Conservation (phyloP, 129 eudicot species). For the Cynara cardunculus region DNA sequence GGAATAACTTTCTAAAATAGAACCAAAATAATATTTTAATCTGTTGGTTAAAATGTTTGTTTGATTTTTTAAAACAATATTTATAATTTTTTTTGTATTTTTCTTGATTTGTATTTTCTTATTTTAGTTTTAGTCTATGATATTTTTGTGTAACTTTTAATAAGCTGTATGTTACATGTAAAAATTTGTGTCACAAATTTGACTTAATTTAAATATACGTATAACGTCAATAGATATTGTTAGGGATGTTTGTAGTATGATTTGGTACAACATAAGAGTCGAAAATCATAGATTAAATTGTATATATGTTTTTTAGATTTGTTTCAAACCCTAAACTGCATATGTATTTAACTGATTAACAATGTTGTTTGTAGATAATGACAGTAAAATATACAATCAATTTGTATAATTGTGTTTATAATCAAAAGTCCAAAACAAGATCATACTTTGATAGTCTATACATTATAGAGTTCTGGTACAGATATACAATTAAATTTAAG, state of each 20-base stretch:
- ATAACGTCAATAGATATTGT: neutral
- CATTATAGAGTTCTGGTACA: neutral
- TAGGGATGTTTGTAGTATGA: too few relatives aligned
- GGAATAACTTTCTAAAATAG: too few relatives aligned
- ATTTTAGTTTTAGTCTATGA: neutral
- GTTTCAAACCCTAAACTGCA: neutral
- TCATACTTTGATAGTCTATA: neutral
- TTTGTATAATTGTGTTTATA: neutral
- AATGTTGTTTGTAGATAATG: neutral
- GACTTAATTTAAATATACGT: too few relatives aligned
- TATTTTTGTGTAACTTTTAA: neutral
- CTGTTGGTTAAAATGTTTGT: too few relatives aligned
- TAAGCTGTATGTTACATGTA: too few relatives aligned
- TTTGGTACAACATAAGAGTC: too few relatives aligned
- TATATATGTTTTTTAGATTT: too few relatives aligned
- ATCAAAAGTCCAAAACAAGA: neutral
- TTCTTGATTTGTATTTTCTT: neutral
- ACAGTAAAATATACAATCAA: too few relatives aligned
- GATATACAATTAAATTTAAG: too few relatives aligned
- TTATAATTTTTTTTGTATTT: neutral
- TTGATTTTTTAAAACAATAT: neutral
- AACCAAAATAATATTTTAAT: too few relatives aligned
- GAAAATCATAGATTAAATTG: neutral
- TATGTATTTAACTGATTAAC: neutral
- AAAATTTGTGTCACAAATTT: too few relatives aligned